A percentile compares a stretch with the other conserved stretches of the same genome.
Evolutionary conservation across 192 early-diverging fungal species (phyloP).

Genomic region (Lobosporangium transversale): DNA sequence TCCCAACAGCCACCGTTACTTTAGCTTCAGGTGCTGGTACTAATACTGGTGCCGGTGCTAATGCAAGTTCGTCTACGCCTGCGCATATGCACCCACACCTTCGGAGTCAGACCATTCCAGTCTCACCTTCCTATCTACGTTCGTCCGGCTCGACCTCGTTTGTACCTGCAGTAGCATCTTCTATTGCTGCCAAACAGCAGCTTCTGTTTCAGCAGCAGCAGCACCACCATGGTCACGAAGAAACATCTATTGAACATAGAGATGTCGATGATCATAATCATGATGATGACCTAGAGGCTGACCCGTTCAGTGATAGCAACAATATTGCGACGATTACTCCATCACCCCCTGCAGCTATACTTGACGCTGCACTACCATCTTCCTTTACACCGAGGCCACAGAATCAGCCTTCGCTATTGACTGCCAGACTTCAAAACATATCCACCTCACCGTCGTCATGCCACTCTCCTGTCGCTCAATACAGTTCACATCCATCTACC

Average conservation of each 20-base stretch:
- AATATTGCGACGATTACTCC: slow-evolving; percentile 7
- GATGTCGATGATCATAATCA: no score
- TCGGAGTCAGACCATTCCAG: slow-evolving; percentile 42
- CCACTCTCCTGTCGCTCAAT: slow-evolving; percentile 35
- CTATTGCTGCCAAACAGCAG: slow-evolving; percentile 30
- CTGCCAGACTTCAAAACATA: slow-evolving; percentile 27
- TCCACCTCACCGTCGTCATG: slow-evolving; percentile 20
- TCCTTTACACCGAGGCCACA: slow-evolving; percentile 18
- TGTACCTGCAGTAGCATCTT: slow-evolving; percentile 24
- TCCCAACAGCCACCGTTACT: neutral
- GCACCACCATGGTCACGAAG: no score
- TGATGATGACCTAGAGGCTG: slow-evolving; percentile 3
- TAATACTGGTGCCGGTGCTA: neutral
- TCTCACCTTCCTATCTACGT: slow-evolving; percentile 28
- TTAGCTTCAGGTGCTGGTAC: no score
- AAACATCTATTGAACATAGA: no score
- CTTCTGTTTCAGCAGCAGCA: slow-evolving; percentile 22
- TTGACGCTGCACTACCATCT: slow-evolving; percentile 7
- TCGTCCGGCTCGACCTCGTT: slow-evolving; percentile 35
- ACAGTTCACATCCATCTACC: slow-evolving; percentile 14
- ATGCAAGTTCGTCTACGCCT: neutral
- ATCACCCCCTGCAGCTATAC: neutral
- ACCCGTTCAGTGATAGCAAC: slow-evolving; percentile 37
- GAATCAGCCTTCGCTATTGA: slow-evolving; percentile 36
- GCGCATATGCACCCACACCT: slow-evolving; percentile 13